Evolutionary conservation across 176 grass and related monocot genomes (phyloP).

Genomic region (Coix lacrymajobi): DNA sequence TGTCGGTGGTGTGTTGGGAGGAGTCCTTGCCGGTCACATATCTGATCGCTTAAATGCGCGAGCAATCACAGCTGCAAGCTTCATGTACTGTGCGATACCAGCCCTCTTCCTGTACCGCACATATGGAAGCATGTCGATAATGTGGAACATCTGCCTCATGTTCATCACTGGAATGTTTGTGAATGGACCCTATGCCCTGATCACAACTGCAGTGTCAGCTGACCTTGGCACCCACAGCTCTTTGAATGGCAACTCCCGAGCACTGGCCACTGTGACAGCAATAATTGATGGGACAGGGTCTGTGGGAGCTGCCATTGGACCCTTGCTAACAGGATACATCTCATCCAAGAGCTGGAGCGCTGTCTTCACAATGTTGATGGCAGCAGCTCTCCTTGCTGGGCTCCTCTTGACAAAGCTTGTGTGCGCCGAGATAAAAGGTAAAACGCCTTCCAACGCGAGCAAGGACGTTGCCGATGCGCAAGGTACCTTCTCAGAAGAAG

Average conservation of each 20-base stretch:
- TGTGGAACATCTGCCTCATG: conserved; percentile 69
- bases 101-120: conserved; percentile 72
- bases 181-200: conserved; percentile 79
- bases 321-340: conserved; percentile 75
- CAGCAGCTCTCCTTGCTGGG: conserved; percentile 66
- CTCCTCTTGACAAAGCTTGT: conserved; percentile 70
- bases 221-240: conserved; percentile 83
- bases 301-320: conserved; percentile 64
- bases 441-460: conserved; percentile 1
- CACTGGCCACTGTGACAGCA: conserved; percentile 75
- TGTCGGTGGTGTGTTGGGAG: conserved; percentile 79
- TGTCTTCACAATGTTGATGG: conserved; percentile 81
- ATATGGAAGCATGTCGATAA: conserved; percentile 59
- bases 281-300: conserved; percentile 88
- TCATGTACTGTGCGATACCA: conserved; percentile 72
- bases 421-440: conserved; percentile 45
- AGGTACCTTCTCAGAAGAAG: conserved; percentile 33
- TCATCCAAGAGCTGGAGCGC: conserved; percentile 63
- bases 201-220: conserved; percentile 81
- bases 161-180: conserved; percentile 81
- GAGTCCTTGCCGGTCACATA: conserved; percentile 76
- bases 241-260: conserved; percentile 59
- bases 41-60: conserved; percentile 71
- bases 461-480: background rate
- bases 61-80: conserved; percentile 68